phyloP scores from a whole-genome alignment of 2,329 filamentous ascomycete genomes.

The Ceratocystis ficicola region DNA sequence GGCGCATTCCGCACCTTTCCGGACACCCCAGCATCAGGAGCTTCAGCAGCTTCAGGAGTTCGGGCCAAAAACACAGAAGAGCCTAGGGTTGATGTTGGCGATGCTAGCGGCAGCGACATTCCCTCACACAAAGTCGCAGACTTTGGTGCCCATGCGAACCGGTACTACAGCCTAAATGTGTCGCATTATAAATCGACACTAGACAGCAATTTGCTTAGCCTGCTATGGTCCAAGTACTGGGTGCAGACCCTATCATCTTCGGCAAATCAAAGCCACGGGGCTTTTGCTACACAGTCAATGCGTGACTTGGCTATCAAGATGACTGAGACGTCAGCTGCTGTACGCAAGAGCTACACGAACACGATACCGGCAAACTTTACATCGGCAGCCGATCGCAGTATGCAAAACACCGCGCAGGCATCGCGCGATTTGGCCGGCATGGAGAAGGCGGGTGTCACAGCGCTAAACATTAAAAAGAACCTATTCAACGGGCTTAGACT shows the following conservation, averaged over 20 bases:
- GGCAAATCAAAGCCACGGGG: conserved; percentile 74
- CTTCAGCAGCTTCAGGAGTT: conserved; percentile 7
- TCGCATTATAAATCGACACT: conserved; percentile 91
- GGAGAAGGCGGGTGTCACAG: conserved; percentile 14
- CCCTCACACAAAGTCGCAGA: conserved; percentile 90
- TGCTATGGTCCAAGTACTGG: conserved; percentile 99
- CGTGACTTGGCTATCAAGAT: conserved; percentile 76
- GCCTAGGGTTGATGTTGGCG: conserved; percentile 7
- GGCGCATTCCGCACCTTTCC: conserved; percentile 92
- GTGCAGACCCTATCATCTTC: conserved; percentile 77
- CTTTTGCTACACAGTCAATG: conserved; percentile 88
- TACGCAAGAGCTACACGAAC: conserved; percentile 8
- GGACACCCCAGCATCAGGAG: conserved; percentile 29
- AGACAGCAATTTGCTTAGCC: conserved; percentile 72
- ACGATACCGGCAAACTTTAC: not conserved
- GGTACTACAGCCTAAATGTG: conserved; percentile 85
- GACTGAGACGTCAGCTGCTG: conserved; percentile 39
- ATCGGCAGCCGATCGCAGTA: not conserved
- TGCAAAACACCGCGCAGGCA: not conserved
- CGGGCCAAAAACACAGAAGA: not conserved
- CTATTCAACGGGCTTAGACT: conserved; percentile 20
- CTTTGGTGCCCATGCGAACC: conserved; percentile 81
- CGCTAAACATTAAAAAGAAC: conserved; percentile 18
- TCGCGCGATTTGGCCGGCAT: conserved; percentile 14
- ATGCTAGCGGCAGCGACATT: conserved; percentile 40